Conservation (phyloP, 306 rosid genomes). For the Ziziphus jujuba region DNA sequence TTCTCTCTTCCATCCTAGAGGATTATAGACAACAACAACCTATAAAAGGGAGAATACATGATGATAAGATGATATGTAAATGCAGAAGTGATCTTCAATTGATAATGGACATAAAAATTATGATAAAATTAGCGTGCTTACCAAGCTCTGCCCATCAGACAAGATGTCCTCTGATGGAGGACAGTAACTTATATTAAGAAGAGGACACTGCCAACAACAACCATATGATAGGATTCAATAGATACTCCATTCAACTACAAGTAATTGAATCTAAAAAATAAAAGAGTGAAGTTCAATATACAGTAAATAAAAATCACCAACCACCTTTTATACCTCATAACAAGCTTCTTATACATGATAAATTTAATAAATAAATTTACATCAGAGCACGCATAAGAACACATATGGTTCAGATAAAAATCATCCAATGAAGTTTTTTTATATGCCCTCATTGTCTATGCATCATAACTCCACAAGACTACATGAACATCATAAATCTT, state of each 20-base stretch:
- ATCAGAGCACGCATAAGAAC: too few relatives aligned
- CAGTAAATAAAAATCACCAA: background rate
- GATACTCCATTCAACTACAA: slow-evolving; percentile 1
- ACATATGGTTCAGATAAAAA: too few relatives aligned
- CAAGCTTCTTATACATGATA: too few relatives aligned
- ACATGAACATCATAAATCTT: too few relatives aligned
- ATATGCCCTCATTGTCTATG: too few relatives aligned
- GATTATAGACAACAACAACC: slow-evolving; percentile 75
- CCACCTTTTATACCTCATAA: too few relatives aligned
- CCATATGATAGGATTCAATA: slow-evolving; percentile 18
- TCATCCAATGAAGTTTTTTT: too few relatives aligned
- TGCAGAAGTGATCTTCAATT: background rate
- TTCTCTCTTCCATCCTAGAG: slow-evolving; percentile 89
- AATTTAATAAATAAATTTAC: too few relatives aligned
- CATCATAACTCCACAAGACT: too few relatives aligned
- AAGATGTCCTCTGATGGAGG: slow-evolving; percentile 73
- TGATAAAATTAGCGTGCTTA: slow-evolving; percentile 28
- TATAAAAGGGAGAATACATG: slow-evolving; percentile 12
- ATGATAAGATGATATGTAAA: background rate
- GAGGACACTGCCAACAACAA: slow-evolving; percentile 81
- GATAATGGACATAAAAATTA: background rate
- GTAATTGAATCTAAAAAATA: background rate
- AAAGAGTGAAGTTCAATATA: slow-evolving; percentile 1
- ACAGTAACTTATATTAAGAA: slow-evolving; percentile 87
- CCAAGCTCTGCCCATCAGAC: slow-evolving; percentile 70